Percentiles rank a stretch among this genome's conserved stretches.
phyloP scores from a whole-genome alignment of 1,284 basidiomycete species.

The Trichosporon sp. region DNA sequence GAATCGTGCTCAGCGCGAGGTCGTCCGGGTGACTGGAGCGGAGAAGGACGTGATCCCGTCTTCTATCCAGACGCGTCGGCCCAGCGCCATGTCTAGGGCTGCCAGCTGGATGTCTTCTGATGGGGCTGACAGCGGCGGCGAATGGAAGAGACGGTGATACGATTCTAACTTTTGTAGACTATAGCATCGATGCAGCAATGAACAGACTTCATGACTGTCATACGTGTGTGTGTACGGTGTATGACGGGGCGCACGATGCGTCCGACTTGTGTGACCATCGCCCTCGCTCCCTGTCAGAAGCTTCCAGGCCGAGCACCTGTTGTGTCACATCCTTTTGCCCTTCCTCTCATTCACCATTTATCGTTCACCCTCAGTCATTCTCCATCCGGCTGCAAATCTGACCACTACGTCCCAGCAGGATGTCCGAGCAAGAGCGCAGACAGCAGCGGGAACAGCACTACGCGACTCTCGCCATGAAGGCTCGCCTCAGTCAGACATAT shows the following conservation, averaged over 20 bases:
- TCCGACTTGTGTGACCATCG: too few species aligned
- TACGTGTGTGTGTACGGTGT: too few species aligned
- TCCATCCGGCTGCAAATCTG: too few species aligned
- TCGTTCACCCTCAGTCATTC: too few species aligned
- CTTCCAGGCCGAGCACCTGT: too few species aligned
- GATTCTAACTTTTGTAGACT: background rate
- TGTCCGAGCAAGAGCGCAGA: background rate
- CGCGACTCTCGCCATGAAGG: background rate
- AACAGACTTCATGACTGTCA: too few species aligned
- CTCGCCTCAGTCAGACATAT: background rate
- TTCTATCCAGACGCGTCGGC: constrained; percentile 10
- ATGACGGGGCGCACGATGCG: too few species aligned
- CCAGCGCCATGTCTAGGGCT: constrained; percentile 10
- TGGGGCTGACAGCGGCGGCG: constrained; percentile 3
- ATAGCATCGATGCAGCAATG: background rate
- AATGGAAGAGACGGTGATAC: constrained; percentile 24
- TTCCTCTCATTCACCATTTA: too few species aligned
- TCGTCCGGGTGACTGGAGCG: constrained; percentile 33
- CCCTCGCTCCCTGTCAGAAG: too few species aligned
- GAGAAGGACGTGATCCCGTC: constrained; percentile 41
- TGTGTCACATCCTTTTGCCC: too few species aligned
- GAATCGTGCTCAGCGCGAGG: constrained; percentile 45
- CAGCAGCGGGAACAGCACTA: background rate
- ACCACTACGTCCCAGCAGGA: too few species aligned
- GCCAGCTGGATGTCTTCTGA: constrained; percentile 18